phyloP scores from a whole-genome alignment of 352 stramenopile species.

The Globisporangium carolinianum region DNA sequence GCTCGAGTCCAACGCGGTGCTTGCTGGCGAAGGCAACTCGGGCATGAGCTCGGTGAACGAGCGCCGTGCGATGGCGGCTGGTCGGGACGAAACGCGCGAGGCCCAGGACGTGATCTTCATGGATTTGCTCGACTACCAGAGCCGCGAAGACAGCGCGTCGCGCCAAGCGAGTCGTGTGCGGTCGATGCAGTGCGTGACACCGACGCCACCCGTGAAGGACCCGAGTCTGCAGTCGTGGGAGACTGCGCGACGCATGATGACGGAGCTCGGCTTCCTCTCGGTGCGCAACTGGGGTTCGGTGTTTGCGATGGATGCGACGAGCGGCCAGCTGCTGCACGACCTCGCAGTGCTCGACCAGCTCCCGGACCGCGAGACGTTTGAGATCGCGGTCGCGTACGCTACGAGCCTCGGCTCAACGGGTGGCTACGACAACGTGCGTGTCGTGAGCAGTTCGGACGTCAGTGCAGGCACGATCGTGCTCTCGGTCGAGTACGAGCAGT shows the following conservation, averaged over 20 bases:
- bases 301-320: slow-evolving; percentile 64
- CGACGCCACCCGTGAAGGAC: slow-evolving; percentile 46
- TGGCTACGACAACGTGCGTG: slow-evolving; percentile 69
- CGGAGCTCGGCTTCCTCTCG: slow-evolving; percentile 72
- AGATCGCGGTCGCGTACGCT: slow-evolving; percentile 73
- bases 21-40: slow-evolving; percentile 62
- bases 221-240: slow-evolving; percentile 57
- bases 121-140: slow-evolving; percentile 54
- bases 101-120: slow-evolving; percentile 64
- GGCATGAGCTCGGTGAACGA: slow-evolving; percentile 61
- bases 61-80: slow-evolving; percentile 43
- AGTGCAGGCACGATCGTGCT: slow-evolving; percentile 27
- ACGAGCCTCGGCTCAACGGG: slow-evolving; percentile 57
- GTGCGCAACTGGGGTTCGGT: slow-evolving; percentile 82
- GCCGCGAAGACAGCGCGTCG: slow-evolving; percentile 38
- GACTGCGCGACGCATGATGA: slow-evolving; percentile 78
- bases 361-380: slow-evolving; percentile 71
- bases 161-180: slow-evolving; percentile 13
- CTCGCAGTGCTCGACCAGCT: slow-evolving; percentile 71
- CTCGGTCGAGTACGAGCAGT: slow-evolving; percentile 66
- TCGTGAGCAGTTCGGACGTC: slow-evolving; percentile 50
- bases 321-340: slow-evolving; percentile 50
- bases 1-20: slow-evolving; percentile 22
- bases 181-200: slow-evolving; percentile 22
- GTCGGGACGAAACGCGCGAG: slow-evolving; percentile 41